Evolutionary conservation across 768 basidiomycete species (phyloP).

Genomic region (Suillus plorans): DNA sequence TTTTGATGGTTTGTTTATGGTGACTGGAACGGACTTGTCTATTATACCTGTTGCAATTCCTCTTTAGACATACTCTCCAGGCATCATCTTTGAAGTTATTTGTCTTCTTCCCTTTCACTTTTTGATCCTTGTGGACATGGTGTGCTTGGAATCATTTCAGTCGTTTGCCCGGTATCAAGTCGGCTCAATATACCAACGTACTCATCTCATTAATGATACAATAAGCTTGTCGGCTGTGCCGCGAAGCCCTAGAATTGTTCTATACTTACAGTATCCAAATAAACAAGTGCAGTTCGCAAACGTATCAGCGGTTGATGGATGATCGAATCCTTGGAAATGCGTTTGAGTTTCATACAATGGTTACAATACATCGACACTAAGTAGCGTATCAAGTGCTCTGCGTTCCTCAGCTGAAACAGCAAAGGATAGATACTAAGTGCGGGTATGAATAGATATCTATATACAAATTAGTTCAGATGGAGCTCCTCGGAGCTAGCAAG

Average conservation of each 20-base stretch:
- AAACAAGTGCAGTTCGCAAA: not conserved
- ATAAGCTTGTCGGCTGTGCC: not conserved
- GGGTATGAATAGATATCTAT: not conserved
- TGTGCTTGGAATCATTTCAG: not conserved
- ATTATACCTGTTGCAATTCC: constrained; percentile 1
- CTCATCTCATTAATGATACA: constrained; percentile 1
- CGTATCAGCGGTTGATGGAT: not conserved
- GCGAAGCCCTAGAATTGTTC: not conserved
- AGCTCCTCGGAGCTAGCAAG: not conserved
- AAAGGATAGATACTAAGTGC: not conserved
- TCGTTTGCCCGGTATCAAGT: not conserved
- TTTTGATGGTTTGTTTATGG: not conserved
- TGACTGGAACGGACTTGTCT: not conserved
- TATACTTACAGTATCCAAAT: not conserved
- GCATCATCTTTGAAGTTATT: not conserved
- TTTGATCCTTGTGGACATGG: not conserved
- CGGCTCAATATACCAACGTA: not conserved
- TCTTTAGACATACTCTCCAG: constrained; percentile 1
- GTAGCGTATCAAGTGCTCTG: not conserved
- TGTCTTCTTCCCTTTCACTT: not conserved
- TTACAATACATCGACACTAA: not conserved
- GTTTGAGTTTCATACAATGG: not conserved
- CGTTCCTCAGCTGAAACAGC: not conserved
- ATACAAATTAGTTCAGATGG: not conserved
- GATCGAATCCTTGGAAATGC: not conserved